Evolutionary conservation across 2,329 filamentous ascomycete genomes (phyloP), one percentile per base, ranked within the genome.

Genomic region (Talaromyces sp.): DNA sequence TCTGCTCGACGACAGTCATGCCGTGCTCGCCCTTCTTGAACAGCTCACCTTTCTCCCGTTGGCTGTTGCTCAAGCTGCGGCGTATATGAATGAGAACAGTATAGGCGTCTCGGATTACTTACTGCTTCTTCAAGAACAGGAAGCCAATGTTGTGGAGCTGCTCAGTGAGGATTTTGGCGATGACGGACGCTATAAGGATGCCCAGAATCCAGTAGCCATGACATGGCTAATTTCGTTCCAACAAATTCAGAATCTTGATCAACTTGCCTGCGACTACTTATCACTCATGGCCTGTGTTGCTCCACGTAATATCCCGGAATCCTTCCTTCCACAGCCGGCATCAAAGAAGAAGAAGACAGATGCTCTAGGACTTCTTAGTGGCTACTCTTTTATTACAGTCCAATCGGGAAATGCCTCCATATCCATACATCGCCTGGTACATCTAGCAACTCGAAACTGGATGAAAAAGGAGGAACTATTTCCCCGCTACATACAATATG

Each of bases 211-310:
- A 8, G 70, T 80, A 25, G 73, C 73, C 13, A 75, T 69, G n/a
- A 79, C 76, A n/a, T 80, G 75, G 76, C 67, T 73, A 2, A 73
- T 79, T 29, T 77, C 76, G 5, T 79, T 79, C 58, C 64, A 75
- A 13, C 73, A 77, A 40, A 76, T 79, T 38, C 70, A 65, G 43
- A 58, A 64, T 34, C 38, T 67, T 29, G 67, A 78, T 65, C 54
- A 65, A 7, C 65, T 76, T n/a, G 77, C 77, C 5, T 71, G 69
- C 10, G 69, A 75, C 19, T 75, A 75, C 53, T 69, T 79, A 10
- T 74, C 68, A 11, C 72, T 75, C 29, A 76, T 79, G 69, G 70
- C 73, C 10, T 77, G 74, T 66, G 66, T 76, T 40, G 61, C 70
- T 45, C 62, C 69, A 38, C 69, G 69, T 54, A 66, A 71, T 43